A percentile compares a stretch with the other conserved stretches of the same genome.
phyloP scores from a whole-genome alignment of 2,329 filamentous ascomycete species.

The Emergomyces orientalis region DNA sequence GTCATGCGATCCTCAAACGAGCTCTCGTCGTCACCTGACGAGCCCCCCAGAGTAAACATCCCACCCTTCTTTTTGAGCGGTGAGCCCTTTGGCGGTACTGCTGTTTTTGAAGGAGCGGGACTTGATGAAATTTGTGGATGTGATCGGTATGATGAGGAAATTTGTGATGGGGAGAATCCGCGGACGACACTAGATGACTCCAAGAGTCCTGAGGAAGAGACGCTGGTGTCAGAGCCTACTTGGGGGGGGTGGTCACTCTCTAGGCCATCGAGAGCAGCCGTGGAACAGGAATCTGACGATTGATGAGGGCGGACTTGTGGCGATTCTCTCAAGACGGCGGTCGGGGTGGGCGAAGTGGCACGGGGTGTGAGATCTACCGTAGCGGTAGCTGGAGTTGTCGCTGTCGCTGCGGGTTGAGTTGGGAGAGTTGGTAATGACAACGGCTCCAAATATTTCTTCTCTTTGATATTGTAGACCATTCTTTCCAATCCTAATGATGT shows the following conservation, averaged over 20 bases:
- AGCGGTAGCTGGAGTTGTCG: constrained; percentile 27
- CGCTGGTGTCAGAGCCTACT: constrained; percentile 52
- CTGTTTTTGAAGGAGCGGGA: constrained; percentile 44
- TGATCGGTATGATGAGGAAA: constrained; percentile 59
- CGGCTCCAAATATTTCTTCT: constrained; percentile 59
- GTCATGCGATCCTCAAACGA: constrained; percentile 58
- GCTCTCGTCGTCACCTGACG: constrained; percentile 74
- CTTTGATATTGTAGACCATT: constrained; percentile 86
- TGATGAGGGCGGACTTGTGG: constrained; percentile 33
- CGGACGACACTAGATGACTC: constrained; percentile 63
- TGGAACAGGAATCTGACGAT: constrained; percentile 53
- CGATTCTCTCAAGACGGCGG: constrained; percentile 24
- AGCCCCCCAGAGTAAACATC: constrained; percentile 65
- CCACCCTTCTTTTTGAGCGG: constrained; percentile 53
- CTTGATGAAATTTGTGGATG: constrained; percentile 47
- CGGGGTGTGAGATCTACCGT: constrained; percentile 37
- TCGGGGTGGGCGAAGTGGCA: constrained; percentile 34
- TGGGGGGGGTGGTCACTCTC: constrained; percentile 38
- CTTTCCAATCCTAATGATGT: constrained; percentile 88
- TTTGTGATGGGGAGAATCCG: constrained; percentile 71
- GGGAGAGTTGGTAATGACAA: constrained; percentile 36
- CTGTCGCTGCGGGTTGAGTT: neutral
- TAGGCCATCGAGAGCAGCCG: constrained; percentile 39
- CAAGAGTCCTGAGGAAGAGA: constrained; percentile 48
- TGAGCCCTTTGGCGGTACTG: constrained; percentile 51